These are phyloP conservation scores for Heterobasidion irregulare DNA, from an alignment of 1,284 basidiomycete species.

Conservation along the genomic window DNA sequence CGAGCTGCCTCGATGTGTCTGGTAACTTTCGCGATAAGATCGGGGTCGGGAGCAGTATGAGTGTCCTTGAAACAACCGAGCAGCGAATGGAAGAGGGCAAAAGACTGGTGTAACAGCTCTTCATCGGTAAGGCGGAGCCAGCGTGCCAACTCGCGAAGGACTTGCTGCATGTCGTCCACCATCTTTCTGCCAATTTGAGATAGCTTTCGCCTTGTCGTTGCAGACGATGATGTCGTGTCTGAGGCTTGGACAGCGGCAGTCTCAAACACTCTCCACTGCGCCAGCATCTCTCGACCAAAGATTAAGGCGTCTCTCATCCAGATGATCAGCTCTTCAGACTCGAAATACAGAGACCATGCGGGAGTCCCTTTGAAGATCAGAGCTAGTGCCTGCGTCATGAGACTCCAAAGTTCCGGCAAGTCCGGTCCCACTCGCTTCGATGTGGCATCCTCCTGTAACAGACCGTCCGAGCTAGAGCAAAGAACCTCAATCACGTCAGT, in stretches of 20 bases:
- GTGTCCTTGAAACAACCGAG: conserved; percentile 61
- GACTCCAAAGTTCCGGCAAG: conserved; percentile 72
- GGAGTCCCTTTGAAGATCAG: conserved; percentile 81
- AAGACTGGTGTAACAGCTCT: conserved; percentile 83
- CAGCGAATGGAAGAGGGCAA: conserved; percentile 71
- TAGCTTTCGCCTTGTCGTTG: conserved; percentile 22
- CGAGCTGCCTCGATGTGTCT: conserved; percentile 53
- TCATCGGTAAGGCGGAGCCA: conserved; percentile 90
- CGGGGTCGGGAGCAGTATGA: conserved; percentile 39
- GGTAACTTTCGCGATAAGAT: conserved; percentile 45
- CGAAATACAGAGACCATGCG: conserved; percentile 74
- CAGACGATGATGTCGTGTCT: conserved; percentile 16
- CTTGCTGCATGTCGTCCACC: conserved; percentile 69
- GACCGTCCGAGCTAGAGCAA: conserved; percentile 63
- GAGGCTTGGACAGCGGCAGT: conserved; percentile 40
- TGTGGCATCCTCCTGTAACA: conserved; percentile 55
- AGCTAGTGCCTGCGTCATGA: conserved; percentile 75
- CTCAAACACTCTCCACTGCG: conserved; percentile 75
- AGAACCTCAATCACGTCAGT: conserved; percentile 87
- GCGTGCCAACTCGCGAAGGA: conserved; percentile 68
- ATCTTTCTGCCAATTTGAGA: conserved; percentile 60
- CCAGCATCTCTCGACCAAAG: conserved; percentile 79
- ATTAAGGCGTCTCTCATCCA: conserved; percentile 98
- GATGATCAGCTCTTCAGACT: conserved; percentile 77
- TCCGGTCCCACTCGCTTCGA: conserved; percentile 39